Conservation (phyloP, 768 basidiomycete genomes). For the Omphalotus guepiniiformis region DNA sequence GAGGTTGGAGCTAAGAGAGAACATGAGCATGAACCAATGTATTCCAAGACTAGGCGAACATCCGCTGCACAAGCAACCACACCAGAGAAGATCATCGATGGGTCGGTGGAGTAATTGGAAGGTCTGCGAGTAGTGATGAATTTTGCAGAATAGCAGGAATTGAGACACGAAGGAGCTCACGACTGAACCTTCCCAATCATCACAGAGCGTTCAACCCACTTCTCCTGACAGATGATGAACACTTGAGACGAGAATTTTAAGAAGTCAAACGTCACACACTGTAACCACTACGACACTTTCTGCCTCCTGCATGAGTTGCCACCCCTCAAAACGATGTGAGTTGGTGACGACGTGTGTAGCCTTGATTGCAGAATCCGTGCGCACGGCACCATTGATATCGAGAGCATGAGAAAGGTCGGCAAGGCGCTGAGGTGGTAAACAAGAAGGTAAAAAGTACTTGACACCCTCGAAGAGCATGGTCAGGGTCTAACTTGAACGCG, state of each 20-base stretch:
- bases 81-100: slow-evolving; percentile 77
- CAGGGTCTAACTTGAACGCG: no score
- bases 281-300: slow-evolving; percentile 32
- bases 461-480: slow-evolving; percentile 41
- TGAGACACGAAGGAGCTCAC: slow-evolving; percentile 29
- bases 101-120: slow-evolving; percentile 71
- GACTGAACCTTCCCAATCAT: slow-evolving; percentile 54
- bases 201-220: slow-evolving; percentile 69
- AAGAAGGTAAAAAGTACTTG: slow-evolving; percentile 45
- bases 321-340: slow-evolving; percentile 52
- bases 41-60: slow-evolving; percentile 28
- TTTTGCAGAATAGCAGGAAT: background rate
- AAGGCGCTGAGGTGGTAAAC: slow-evolving; percentile 37
- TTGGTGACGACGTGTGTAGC: slow-evolving; percentile 57
- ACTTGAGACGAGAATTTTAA: background rate
- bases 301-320: slow-evolving; percentile 34
- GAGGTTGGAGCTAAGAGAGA: slow-evolving; percentile 42
- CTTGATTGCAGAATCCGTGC: slow-evolving; percentile 27
- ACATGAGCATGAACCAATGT: background rate
- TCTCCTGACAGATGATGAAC: slow-evolving; percentile 32
- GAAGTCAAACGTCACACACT: slow-evolving; percentile 19
- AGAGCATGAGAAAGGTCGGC: slow-evolving; percentile 46
- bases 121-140: slow-evolving; percentile 29
- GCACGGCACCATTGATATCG: slow-evolving; percentile 45
- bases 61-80: slow-evolving; percentile 70